Percentiles rank a stretch among this genome's conserved stretches.
Conservation (phyloP, 2,329 filamentous ascomycete species). For the Monosporascus sp. region DNA sequence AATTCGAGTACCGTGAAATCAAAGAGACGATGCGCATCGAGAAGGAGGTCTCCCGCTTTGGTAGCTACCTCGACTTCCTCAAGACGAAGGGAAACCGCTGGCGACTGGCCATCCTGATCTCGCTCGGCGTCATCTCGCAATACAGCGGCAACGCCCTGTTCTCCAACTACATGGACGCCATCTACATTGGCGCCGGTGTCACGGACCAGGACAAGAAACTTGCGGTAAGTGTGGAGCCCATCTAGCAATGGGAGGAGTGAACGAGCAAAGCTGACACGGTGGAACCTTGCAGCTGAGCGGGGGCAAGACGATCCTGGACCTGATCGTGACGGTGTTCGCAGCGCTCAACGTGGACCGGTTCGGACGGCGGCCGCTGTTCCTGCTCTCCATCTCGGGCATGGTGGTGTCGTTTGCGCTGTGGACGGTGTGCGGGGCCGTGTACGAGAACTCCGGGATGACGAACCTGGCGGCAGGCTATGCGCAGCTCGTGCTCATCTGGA, state of each 20-base stretch:
- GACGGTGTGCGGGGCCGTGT: conserved; percentile 48
- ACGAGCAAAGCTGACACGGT: conserved; percentile 1
- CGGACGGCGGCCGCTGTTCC: conserved; percentile 49
- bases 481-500: conserved; percentile 54
- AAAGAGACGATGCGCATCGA: conserved; percentile 58
- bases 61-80: conserved; percentile 56
- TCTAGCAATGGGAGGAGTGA: not conserved
- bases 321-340: conserved; percentile 51
- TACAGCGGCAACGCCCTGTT: conserved; percentile 64
- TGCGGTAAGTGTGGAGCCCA: conserved; percentile 31
- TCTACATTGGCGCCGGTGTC: conserved; percentile 59
- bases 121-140: conserved; percentile 61
- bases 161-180: conserved; percentile 60
- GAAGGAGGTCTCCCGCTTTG: conserved; percentile 40
- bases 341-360: conserved; percentile 45
- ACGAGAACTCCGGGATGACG: conserved; percentile 40
- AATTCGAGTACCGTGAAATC: conserved; percentile 64
- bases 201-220: conserved; percentile 51
- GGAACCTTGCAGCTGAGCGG: conserved; percentile 34
- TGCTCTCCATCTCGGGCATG: conserved; percentile 45
- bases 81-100: conserved; percentile 59
- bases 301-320: conserved; percentile 54
- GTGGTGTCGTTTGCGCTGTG: conserved; percentile 42
- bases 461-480: conserved; percentile 44
- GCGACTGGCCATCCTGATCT: conserved; percentile 56